Percentiles rank a stretch among this genome's conserved stretches.
Evolutionary conservation across 495 filamentous ascomycete genomes (phyloP).

Genomic region (Chaetomium cochliodes): DNA sequence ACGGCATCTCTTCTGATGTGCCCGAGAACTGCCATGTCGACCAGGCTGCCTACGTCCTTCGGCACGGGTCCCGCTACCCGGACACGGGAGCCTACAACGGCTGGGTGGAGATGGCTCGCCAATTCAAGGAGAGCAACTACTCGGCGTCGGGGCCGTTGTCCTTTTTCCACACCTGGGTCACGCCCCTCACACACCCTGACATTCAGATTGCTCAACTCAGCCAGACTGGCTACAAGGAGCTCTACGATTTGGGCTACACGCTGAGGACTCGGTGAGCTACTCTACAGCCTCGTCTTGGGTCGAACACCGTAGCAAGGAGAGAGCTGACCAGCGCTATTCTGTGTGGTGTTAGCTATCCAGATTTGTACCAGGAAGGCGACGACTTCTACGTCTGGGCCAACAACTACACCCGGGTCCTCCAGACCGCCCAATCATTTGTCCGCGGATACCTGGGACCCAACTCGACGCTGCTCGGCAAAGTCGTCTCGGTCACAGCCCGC

Average conservation of each 20-base stretch:
- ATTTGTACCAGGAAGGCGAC: conserved; percentile 55
- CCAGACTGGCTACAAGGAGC: conserved; percentile 57
- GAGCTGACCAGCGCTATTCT: not conserved
- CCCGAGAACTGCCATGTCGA: conserved; percentile 55
- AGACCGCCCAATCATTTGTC: conserved; percentile 55
- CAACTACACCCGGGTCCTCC: conserved; percentile 53
- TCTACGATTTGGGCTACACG: conserved; percentile 42
- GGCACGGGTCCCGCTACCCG: conserved; percentile 59
- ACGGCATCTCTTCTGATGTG: conserved; percentile 47
- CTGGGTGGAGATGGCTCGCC: conserved; percentile 49
- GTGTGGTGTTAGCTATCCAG: conserved; percentile 39
- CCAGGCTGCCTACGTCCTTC: conserved; percentile 52
- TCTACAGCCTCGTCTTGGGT: not conserved
- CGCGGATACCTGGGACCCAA: conserved; percentile 53
- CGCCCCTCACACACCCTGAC: conserved; percentile 49
- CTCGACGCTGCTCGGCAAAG: conserved; percentile 46
- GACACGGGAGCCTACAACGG: conserved; percentile 54
- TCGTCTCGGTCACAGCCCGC: conserved; percentile 52
- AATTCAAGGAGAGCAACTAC: conserved; percentile 45
- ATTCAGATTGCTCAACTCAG: conserved; percentile 53
- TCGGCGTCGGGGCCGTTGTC: conserved; percentile 42
- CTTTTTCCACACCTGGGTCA: conserved; percentile 54
- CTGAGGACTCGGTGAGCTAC: conserved; percentile 29
- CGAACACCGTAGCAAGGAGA: not conserved
- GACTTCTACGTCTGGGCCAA: conserved; percentile 59